phyloP scores from a whole-genome alignment of 495 filamentous ascomycete species.

The Aspergillus olivimuriae region DNA sequence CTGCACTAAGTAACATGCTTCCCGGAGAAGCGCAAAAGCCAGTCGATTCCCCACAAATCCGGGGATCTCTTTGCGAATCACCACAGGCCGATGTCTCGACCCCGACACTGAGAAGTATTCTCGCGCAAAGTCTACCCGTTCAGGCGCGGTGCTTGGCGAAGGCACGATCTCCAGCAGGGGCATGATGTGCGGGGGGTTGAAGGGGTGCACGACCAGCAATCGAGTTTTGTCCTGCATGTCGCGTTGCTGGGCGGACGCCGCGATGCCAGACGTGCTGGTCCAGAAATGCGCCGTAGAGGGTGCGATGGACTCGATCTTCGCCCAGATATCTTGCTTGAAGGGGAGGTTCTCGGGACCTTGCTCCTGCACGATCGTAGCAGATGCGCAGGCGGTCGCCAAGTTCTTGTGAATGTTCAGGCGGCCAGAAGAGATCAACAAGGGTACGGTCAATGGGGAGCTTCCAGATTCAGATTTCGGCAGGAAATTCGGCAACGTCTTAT shows the following conservation, averaged over 20 bases:
- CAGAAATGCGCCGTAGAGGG: conserved; percentile 41
- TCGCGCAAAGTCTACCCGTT: conserved; percentile 36
- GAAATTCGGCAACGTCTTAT: conserved; percentile 29
- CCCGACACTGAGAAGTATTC: conserved; percentile 45
- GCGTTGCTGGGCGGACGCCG: conserved; percentile 39
- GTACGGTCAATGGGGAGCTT: conserved; percentile 12
- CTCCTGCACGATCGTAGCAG: conserved; percentile 51
- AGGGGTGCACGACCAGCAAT: conserved; percentile 53
- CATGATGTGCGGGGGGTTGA: conserved; percentile 60
- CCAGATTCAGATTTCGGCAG: conserved; percentile 1
- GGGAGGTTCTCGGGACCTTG: conserved; percentile 47
- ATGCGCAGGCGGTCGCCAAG: conserved; percentile 35
- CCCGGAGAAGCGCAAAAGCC: conserved; percentile 39
- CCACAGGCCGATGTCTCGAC: conserved; percentile 38
- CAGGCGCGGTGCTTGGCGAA: conserved; percentile 27
- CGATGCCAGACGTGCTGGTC: conserved; percentile 52
- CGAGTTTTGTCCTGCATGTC: conserved; percentile 35
- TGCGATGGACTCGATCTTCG: conserved; percentile 35
- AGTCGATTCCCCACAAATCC: conserved; percentile 48
- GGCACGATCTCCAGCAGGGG: conserved; percentile 57
- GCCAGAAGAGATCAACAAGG: conserved; percentile 18
- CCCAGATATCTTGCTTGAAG: conserved; percentile 50
- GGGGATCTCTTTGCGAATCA: conserved; percentile 48
- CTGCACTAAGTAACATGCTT: conserved; percentile 42
- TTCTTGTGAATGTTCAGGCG: conserved; percentile 30